phyloP scores from a whole-genome alignment of 2,329 filamentous ascomycete genomes.

The Lasiodiplodia sp. region DNA sequence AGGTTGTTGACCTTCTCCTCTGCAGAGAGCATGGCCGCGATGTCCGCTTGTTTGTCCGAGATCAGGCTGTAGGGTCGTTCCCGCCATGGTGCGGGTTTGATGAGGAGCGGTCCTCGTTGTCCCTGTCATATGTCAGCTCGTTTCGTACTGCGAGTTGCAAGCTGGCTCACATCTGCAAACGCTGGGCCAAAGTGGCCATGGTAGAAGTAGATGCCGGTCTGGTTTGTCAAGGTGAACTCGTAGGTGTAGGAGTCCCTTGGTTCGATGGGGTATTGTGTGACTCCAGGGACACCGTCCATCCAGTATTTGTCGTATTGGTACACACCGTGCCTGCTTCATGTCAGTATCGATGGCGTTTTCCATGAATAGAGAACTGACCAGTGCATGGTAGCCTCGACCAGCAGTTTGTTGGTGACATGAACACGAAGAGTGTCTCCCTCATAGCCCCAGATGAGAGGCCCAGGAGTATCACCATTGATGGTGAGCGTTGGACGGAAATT shows the following conservation, averaged over 20 bases:
- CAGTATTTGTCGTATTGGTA: constrained; percentile 63
- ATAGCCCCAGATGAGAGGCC: constrained; percentile 10
- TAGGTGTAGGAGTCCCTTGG: constrained; percentile 60
- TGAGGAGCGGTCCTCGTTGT: constrained; percentile 63
- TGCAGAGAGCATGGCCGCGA: constrained; percentile 58
- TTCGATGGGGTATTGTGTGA: constrained; percentile 62
- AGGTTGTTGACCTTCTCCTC: constrained; percentile 58
- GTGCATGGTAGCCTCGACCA: constrained; percentile 59
- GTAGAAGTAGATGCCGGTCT: constrained; percentile 68
- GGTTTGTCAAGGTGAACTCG: constrained; percentile 59
- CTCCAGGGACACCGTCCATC: constrained; percentile 67
- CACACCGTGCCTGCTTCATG: constrained; percentile 43
- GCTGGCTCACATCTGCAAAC: neutral
- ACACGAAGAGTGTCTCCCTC: constrained; percentile 14
- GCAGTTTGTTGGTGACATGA: constrained; percentile 55
- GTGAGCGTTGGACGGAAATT: constrained; percentile 8
- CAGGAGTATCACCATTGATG: constrained; percentile 6
- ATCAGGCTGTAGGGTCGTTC: constrained; percentile 61
- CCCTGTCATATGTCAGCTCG: constrained; percentile 58
- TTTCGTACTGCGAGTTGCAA: fast-evolving
- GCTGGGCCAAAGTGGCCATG: constrained; percentile 60
- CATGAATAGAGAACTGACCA: constrained; percentile 48
- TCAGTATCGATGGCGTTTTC: neutral
- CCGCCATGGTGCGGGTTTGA: constrained; percentile 48
- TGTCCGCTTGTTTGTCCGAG: constrained; percentile 46